Evolutionary conservation across 768 basidiomycete genomes (phyloP), one percentile per base, ranked within the genome.

Genomic region (Pulveroboletus sp.): DNA sequence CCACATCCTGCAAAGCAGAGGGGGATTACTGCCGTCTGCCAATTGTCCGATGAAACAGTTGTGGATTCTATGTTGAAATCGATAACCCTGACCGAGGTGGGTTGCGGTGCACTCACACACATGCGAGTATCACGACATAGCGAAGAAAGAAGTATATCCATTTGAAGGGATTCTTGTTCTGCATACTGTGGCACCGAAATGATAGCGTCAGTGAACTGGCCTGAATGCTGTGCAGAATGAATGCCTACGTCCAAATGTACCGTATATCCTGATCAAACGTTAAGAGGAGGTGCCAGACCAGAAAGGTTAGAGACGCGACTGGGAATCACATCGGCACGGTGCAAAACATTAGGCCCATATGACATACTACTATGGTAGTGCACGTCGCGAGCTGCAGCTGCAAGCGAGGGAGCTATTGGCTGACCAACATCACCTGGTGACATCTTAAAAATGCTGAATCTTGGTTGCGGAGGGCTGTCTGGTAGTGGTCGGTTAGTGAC

Each of bases 201-300:
- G 14, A 10, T 1, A 14, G 15, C 8, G 27, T 58, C 36, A 45
- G 24, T 4, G 24, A 42, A 32, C 8, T 17, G n/a, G 14, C 10
- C 1, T 8, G 9, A 30, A 43, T 8, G 39, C 46, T 30, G 7
- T 21, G 3, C 21, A 43, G 27, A 15, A 12, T 35, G 15, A 4
- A 8, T n/a, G 46, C 69, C 57, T n/a, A 69, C 55, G 36, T 39
- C 64, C 50, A 59, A 27, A 66, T 47, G 15, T 47, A 61, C 1
- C 43, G 32, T 26, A 56, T 47, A 21, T 21, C 21, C 21, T 21
- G 21, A 21, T 21, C 21, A 21, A 21, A 21, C 21, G 21, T 21
- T 21, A 21, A 21, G 21, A 21, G 21, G 21, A 21, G 21, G 21
- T 21, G 21, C 21, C 21, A 21, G 21, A 21, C 21, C 21, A 21